Conservation (phyloP, 2,329 filamentous ascomycete genomes). For the Pseudogymnoascus sp. region DNA sequence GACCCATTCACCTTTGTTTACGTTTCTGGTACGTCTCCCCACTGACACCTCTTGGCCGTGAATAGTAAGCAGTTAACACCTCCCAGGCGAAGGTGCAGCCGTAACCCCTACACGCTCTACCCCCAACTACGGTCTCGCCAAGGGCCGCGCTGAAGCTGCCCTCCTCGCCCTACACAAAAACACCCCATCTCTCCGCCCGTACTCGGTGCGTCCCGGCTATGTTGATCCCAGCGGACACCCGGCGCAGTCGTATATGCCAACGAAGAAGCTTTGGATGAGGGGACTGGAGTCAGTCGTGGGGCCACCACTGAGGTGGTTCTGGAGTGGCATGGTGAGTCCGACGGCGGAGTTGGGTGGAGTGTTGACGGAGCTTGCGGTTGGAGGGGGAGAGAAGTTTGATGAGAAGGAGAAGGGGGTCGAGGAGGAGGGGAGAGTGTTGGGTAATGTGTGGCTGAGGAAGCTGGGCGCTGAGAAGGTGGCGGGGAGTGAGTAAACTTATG, state of each 20-base stretch:
- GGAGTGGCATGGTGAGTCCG: conserved; percentile 33
- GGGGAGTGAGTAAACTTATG: neutral
- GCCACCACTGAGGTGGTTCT: conserved; percentile 26
- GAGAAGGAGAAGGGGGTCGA: conserved; percentile 31
- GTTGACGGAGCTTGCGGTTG: conserved; percentile 41
- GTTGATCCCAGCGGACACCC: conserved; percentile 45
- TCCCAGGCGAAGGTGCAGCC: conserved; percentile 38
- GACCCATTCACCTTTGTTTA: conserved; percentile 62
- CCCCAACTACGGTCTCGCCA: conserved; percentile 53
- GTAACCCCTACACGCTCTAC: conserved; percentile 49
- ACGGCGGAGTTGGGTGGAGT: conserved; percentile 41
- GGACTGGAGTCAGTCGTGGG: conserved; percentile 12
- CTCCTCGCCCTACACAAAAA: conserved; percentile 46
- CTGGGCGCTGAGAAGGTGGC: conserved; percentile 25
- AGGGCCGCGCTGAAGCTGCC: conserved; percentile 57
- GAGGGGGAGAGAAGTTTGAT: conserved; percentile 35
- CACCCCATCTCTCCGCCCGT: conserved; percentile 39
- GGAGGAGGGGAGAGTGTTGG: conserved; percentile 31
- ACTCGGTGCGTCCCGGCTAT: conserved; percentile 50
- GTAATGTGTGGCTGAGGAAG: conserved; percentile 35
- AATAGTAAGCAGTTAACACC: neutral
- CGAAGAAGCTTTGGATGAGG: conserved; percentile 22
- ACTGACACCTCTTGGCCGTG: neutral
- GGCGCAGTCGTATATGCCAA: conserved; percentile 30
- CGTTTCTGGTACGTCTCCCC: conserved; percentile 48